Base-by-base conservation (phyloP, 768 basidiomycete species). In the Lenzites betulinus region DNA sequence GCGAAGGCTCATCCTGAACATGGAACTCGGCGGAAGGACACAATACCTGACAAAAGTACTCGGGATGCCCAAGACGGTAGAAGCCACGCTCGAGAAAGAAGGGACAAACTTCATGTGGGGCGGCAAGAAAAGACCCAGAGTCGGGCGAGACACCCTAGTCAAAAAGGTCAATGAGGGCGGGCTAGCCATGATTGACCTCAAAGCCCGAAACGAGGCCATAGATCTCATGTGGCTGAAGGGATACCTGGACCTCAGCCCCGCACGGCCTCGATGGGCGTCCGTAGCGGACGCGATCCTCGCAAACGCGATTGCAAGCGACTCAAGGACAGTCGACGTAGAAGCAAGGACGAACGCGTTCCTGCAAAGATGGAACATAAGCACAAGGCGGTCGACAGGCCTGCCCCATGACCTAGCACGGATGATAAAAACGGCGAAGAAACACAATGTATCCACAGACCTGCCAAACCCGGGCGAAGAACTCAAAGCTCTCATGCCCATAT, bases 41-140 rank as follows among this genome's bases (percentile, higher is more conserved):
- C n/a, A n/a, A n/a, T n/a, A n/a, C n/a, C n/a, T 58, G 22, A 47
- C 69, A 0, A 60, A 54, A 28, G 69, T 63, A 13, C 66, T 68
- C 48, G 66, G 66, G 6, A 70, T 70, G 69, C 69, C 69, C 9
- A 39, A 16, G 7, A 22, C 3, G 7, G 46, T 54, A 6, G 43
- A 46, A 48, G 8, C 4, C 7, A 11, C 12, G 7, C 9, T 23
- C 12, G 26, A 25, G 8, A 25, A 15, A 23, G 25, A 23, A 15
- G 18, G 7, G 9, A 5, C 9, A 7, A 23, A 25, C 23, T 46
- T 46, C 44, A 11, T 46, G 44, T 46, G 44, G 44, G 18, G 18
- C 7, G 23, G 44, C 20, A 15, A 7, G 7, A 11, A 8, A 5
- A 25, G 23, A 23, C 44, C 7, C 6, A 42, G 12, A 6, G 41